These are phyloP conservation scores for Desmodesmus armatus DNA, from an alignment of 139 green algal genomes.

Conservation along the genomic window DNA sequence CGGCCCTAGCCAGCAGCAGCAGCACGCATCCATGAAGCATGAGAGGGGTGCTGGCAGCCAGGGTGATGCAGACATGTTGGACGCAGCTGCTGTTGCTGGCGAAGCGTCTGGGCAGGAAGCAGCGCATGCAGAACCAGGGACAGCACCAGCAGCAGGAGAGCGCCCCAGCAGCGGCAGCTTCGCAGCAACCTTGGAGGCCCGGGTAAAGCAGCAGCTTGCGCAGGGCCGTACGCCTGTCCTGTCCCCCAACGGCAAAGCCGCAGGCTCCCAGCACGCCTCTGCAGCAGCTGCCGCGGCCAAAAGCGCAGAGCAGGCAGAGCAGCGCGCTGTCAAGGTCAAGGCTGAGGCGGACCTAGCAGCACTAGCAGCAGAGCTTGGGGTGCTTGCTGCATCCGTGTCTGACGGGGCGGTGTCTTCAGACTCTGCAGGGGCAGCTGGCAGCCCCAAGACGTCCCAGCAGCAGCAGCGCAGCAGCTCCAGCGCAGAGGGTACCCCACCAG, in stretches of 20 bases:
- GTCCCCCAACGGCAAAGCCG: background rate
- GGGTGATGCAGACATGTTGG: background rate
- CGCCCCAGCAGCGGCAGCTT: background rate
- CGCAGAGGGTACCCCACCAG: too few relatives aligned
- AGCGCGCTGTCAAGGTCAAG: background rate
- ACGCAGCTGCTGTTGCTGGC: background rate
- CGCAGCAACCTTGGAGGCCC: background rate
- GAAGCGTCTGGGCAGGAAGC: background rate
- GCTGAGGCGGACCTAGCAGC: background rate
- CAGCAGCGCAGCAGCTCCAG: too few relatives aligned
- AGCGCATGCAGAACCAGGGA: background rate
- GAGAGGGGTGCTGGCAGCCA: background rate
- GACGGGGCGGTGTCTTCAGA: too few relatives aligned
- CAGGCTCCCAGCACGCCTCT: too few relatives aligned
- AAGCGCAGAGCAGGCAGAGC: background rate
- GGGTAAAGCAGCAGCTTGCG: constrained; percentile 10
- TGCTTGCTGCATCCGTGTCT: background rate
- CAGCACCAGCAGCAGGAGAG: constrained; percentile 22
- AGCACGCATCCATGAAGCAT: background rate
- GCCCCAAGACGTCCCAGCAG: too few relatives aligned
- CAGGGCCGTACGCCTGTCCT: background rate
- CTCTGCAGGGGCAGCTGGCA: too few relatives aligned
- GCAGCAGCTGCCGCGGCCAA: background rate
- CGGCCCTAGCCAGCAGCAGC: constrained; percentile 4
- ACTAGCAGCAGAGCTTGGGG: background rate